phyloP scores from a whole-genome alignment of 495 filamentous ascomycete species.

The Penicillium argentinense region DNA sequence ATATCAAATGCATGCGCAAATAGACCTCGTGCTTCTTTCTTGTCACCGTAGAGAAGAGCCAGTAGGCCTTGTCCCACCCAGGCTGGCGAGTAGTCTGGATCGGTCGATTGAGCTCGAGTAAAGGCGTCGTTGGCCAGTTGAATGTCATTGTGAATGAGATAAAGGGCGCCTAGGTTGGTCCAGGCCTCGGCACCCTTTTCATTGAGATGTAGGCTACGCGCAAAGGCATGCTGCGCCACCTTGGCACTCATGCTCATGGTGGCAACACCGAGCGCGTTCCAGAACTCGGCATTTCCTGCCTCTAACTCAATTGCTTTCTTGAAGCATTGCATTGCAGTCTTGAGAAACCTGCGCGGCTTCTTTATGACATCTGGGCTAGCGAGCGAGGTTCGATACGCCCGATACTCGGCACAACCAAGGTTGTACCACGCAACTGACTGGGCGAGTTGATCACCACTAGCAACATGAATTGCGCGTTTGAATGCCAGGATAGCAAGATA shows the following conservation, averaged over 20 bases:
- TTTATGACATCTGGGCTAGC: constrained; percentile 36
- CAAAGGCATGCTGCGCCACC: constrained; percentile 90
- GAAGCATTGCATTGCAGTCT: constrained; percentile 86
- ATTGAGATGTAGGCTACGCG: constrained; percentile 91
- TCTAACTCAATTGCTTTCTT: constrained; percentile 96
- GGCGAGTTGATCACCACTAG: constrained; percentile 76
- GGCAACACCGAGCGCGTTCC: constrained; percentile 91
- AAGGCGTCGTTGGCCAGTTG: constrained; percentile 86
- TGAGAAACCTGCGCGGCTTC: constrained; percentile 62
- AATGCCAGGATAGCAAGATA: constrained; percentile 77
- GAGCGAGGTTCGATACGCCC: constrained; percentile 66
- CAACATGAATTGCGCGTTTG: constrained; percentile 78
- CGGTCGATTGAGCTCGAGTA: constrained; percentile 84
- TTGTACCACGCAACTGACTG: constrained; percentile 97
- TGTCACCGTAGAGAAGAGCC: constrained; percentile 70
- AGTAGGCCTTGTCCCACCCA: constrained; percentile 94
- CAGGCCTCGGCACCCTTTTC: constrained; percentile 79
- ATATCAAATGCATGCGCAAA: constrained; percentile 98
- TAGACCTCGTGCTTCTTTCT: constrained; percentile 71
- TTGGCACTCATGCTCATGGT: constrained; percentile 81
- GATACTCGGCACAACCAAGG: constrained; percentile 88
- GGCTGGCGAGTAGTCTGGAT: constrained; percentile 87
- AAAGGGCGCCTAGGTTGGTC: constrained; percentile 88
- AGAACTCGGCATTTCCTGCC: constrained; percentile 93
- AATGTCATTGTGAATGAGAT: constrained; percentile 77